These are phyloP conservation scores for Pluteus cervinus DNA, from an alignment of 768 basidiomycete genomes.

Conservation along the genomic window DNA sequence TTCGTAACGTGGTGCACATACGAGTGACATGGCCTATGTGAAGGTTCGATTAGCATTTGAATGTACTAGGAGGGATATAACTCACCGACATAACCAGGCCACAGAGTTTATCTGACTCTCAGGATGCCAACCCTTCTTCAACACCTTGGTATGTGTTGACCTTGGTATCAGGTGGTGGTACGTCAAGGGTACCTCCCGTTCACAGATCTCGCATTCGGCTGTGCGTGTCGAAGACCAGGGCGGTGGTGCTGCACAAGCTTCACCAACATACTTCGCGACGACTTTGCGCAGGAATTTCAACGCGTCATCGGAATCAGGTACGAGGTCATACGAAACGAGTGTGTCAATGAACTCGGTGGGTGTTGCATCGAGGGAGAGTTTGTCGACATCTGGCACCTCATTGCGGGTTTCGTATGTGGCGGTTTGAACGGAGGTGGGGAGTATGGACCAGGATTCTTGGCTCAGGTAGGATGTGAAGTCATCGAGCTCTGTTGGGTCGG, in stretches of 20 bases:
- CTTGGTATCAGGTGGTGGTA: slow-evolving; percentile 59
- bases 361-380: slow-evolving; percentile 29
- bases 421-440: slow-evolving; percentile 28
- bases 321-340: slow-evolving; percentile 42
- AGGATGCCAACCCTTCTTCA: slow-evolving; percentile 53
- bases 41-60: neutral
- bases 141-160: slow-evolving; percentile 44
- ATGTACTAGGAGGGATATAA: slow-evolving; percentile 6
- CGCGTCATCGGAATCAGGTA: slow-evolving; percentile 34
- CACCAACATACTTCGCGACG: slow-evolving; percentile 34
- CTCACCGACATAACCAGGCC: slow-evolving; percentile 53
- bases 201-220: slow-evolving; percentile 54
- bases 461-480: slow-evolving; percentile 52
- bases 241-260: slow-evolving; percentile 43
- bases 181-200: slow-evolving; percentile 48
- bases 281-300: slow-evolving; percentile 32
- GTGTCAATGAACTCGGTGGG: slow-evolving; percentile 43
- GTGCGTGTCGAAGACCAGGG: slow-evolving; percentile 48
- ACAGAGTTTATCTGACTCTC: slow-evolving; percentile 48
- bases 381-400: slow-evolving; percentile 25
- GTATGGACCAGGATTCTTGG: slow-evolving; percentile 38
- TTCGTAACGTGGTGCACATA: slow-evolving; percentile 44
- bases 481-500: slow-evolving; percentile 29
- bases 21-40: slow-evolving; percentile 44
- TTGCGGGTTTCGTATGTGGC: slow-evolving; percentile 33